phyloP scores from a whole-genome alignment of 257 asterid genomes.

The Orobanche coerulescens region DNA sequence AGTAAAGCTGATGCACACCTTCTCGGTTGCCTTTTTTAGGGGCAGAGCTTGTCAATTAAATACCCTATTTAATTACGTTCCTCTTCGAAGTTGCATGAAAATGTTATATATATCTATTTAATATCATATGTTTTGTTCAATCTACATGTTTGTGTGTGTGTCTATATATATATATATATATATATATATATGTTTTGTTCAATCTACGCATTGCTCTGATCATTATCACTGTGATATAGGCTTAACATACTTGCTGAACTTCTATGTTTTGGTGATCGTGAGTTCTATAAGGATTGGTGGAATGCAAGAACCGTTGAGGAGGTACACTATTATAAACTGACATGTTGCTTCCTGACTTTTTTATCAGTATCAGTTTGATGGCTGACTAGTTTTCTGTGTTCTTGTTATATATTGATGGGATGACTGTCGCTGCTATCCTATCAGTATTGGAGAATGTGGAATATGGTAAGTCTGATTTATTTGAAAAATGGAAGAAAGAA shows the following conservation, averaged over 20 bases:
- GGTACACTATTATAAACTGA: conserved; percentile 33
- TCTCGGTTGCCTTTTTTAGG: neutral
- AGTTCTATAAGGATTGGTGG: conserved; percentile 99
- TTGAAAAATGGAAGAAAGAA: neutral
- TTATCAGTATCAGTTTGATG: neutral
- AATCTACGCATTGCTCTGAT: conserved; percentile 29
- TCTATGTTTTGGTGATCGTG: conserved; percentile 93
- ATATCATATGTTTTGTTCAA: no score
- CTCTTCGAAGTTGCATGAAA: neutral
- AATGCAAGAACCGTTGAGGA: conserved; percentile 95
- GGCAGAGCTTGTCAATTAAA: neutral
- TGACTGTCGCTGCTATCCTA: conserved; percentile 30
- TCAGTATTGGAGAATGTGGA: conserved; percentile 99
- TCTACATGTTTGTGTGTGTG: no score
- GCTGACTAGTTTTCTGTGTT: conserved; percentile 23
- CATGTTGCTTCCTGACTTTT: neutral
- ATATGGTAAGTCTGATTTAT: conserved; percentile 60
- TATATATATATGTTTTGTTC: neutral
- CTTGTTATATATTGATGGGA: conserved; percentile 21
- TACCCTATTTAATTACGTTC: neutral
- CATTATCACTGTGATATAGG: conserved; percentile 55
- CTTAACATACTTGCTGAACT: conserved; percentile 95
- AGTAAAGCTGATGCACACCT: neutral
- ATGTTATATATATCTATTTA: neutral
- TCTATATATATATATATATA: no score